Percentiles rank a stretch among this genome's conserved stretches.
These are phyloP conservation scores for Trifolium repens DNA, from an alignment of 306 rosid species.

Conservation along the genomic window DNA sequence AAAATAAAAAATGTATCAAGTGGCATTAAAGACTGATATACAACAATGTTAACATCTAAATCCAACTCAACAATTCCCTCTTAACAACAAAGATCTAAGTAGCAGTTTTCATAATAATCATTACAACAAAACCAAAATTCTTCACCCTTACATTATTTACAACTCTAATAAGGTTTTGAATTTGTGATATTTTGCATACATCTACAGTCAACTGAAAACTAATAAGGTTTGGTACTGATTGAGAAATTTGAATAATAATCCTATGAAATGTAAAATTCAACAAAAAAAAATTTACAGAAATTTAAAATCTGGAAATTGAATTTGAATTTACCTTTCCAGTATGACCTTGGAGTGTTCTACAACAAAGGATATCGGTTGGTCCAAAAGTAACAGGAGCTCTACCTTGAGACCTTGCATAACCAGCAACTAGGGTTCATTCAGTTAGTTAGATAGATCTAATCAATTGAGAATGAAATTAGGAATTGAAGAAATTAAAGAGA, in stretches of 20 bases:
- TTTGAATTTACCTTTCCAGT: slow-evolving; percentile 66
- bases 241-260: neutral
- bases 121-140: neutral
- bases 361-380: slow-evolving; percentile 95
- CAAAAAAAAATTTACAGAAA: neutral
- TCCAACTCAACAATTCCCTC: neutral
- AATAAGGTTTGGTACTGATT: neutral
- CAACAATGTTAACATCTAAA: neutral
- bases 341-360: slow-evolving; percentile 92
- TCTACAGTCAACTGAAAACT: neutral
- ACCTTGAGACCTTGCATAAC: slow-evolving; percentile 72
- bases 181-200: neutral
- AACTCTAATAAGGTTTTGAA: neutral
- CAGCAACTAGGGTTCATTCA: slow-evolving; percentile 61
- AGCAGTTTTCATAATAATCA: neutral
- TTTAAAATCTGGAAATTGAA: neutral
- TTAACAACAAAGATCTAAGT: slow-evolving; percentile 31
- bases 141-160: neutral
- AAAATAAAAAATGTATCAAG: slow-evolving; percentile 8
- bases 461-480: neutral
- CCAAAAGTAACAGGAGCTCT: slow-evolving; percentile 76
- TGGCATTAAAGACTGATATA: neutral
- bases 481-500: neutral
- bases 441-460: slow-evolving; percentile 37
- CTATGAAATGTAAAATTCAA: neutral